These are phyloP conservation scores for Metschnikowia reukaufii DNA, from an alignment of 805 yeast species.

Conservation along the genomic window DNA sequence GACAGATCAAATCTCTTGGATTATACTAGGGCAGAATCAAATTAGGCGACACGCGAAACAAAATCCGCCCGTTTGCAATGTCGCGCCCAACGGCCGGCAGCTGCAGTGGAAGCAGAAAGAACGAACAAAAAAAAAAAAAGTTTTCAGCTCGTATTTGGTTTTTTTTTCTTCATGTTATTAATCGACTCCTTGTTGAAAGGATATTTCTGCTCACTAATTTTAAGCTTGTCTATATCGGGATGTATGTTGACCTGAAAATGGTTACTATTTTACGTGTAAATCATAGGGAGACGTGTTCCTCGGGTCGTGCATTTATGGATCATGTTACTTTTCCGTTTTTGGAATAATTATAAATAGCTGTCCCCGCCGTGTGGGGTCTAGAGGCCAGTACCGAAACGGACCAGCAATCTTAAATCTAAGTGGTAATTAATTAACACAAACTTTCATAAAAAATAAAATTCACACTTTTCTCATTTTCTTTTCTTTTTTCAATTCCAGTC, in stretches of 20 bases:
- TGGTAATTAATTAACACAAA: background rate
- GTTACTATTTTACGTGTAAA: too few relatives aligned
- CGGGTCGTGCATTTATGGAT: background rate
- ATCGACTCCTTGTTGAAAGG: too few relatives aligned
- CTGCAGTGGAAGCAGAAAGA: constrained; percentile 5
- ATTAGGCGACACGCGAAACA: constrained; percentile 2
- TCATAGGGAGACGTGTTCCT: background rate
- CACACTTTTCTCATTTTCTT: background rate
- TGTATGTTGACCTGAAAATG: too few relatives aligned
- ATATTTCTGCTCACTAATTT: too few relatives aligned
- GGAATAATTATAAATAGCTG: constrained; percentile 14
- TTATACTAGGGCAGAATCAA: constrained; percentile 6
- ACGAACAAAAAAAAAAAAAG: too few relatives aligned
- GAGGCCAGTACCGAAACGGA: background rate
- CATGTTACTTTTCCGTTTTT: constrained; percentile 3
- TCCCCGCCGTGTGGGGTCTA: background rate
- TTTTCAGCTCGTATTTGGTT: too few relatives aligned
- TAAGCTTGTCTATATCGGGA: too few relatives aligned
- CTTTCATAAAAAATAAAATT: background rate
- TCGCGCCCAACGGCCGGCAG: constrained; percentile 7
- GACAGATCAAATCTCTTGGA: too few relatives aligned
- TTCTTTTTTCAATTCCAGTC: background rate
- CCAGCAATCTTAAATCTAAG: background rate
- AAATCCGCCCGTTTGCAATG: constrained; percentile 1
- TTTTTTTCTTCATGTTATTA: background rate